phyloP scores from a whole-genome alignment of 257 asterid species.

The Nicotiana paniculata region DNA sequence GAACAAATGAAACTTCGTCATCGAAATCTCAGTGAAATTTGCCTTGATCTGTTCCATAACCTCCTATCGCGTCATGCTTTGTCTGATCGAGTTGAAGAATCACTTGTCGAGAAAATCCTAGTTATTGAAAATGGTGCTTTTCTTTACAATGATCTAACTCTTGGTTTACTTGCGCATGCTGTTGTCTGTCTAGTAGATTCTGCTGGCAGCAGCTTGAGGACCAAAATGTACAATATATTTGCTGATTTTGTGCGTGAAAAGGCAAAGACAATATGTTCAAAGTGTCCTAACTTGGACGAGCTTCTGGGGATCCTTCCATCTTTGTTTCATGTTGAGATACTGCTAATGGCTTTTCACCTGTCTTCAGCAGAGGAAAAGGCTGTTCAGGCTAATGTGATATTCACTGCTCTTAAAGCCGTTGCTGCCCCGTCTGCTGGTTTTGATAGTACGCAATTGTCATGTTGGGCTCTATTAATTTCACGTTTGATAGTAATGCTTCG shows the following conservation, averaged over 20 bases:
- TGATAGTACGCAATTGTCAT: conserved; percentile 53
- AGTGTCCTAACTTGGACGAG: conserved; percentile 53
- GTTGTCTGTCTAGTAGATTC: conserved; percentile 57
- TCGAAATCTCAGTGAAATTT: conserved; percentile 34
- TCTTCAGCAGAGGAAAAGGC: conserved; percentile 73
- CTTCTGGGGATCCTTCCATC: conserved; percentile 73
- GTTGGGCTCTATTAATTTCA: conserved; percentile 84
- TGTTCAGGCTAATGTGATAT: conserved; percentile 42
- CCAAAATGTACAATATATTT: conserved; percentile 47
- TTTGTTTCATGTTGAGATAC: conserved; percentile 72
- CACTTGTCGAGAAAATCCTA: conserved; percentile 60
- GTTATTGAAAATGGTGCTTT: conserved; percentile 57
- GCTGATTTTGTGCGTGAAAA: conserved; percentile 44
- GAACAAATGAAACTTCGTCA: conserved; percentile 58
- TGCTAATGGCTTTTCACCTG: conserved; percentile 71
- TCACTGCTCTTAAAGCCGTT: conserved; percentile 45
- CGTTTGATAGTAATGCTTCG: conserved; percentile 84
- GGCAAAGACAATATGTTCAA: conserved; percentile 47
- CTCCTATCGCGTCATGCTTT: conserved; percentile 51
- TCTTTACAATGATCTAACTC: conserved; percentile 66
- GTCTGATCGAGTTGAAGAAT: conserved; percentile 61
- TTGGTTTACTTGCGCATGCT: conserved; percentile 82
- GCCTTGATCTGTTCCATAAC: conserved; percentile 75
- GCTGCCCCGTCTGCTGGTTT: conserved; percentile 41
- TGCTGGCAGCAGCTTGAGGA: conserved; percentile 65